Evolutionary conservation across 2,329 filamentous ascomycete genomes (phyloP).

Genomic region (Talaromyces sp.): DNA sequence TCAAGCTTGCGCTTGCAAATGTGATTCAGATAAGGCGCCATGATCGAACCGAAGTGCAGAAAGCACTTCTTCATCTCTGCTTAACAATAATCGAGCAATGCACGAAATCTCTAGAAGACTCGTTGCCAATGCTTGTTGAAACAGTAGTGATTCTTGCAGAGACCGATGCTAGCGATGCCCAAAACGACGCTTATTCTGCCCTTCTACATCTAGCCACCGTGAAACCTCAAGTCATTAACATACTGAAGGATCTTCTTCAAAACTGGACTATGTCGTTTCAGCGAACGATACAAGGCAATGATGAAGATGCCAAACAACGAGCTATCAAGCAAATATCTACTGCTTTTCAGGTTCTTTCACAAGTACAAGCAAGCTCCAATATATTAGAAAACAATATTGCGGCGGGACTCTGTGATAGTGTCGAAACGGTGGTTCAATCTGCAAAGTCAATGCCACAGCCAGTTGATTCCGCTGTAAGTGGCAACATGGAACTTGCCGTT

Average conservation of each 20-base stretch:
- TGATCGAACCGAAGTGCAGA: slow-evolving; percentile 62
- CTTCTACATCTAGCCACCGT: slow-evolving; percentile 59
- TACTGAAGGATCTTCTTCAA: slow-evolving; percentile 66
- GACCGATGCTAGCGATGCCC: slow-evolving; percentile 40
- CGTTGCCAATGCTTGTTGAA: slow-evolving; percentile 68
- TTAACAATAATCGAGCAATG: slow-evolving; percentile 74
- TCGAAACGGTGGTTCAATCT: slow-evolving; percentile 47
- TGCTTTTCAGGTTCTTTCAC: slow-evolving; percentile 61
- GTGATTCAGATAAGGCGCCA: slow-evolving; percentile 71
- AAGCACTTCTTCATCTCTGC: slow-evolving; percentile 65
- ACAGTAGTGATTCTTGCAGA: slow-evolving; percentile 67
- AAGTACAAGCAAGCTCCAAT: slow-evolving; percentile 58
- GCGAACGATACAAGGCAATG: slow-evolving; percentile 74
- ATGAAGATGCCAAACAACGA: slow-evolving; percentile 69
- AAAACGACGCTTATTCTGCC: slow-evolving; percentile 28
- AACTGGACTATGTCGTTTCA: slow-evolving; percentile 78
- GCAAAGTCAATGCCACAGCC: slow-evolving; percentile 24
- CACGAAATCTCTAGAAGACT: slow-evolving; percentile 64
- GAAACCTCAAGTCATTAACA: slow-evolving; percentile 57
- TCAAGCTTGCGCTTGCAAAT: slow-evolving; percentile 75
- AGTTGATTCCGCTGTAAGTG: slow-evolving; percentile 16
- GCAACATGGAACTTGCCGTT: slow-evolving; percentile 22
- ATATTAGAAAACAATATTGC: slow-evolving; percentile 64
- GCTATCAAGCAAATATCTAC: slow-evolving; percentile 72
- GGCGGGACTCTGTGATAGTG: slow-evolving; percentile 67